A percentile compares a stretch with the other conserved stretches of the same genome.
Conservation (phyloP, 257 asterid species). For the Solanum pennellii region DNA sequence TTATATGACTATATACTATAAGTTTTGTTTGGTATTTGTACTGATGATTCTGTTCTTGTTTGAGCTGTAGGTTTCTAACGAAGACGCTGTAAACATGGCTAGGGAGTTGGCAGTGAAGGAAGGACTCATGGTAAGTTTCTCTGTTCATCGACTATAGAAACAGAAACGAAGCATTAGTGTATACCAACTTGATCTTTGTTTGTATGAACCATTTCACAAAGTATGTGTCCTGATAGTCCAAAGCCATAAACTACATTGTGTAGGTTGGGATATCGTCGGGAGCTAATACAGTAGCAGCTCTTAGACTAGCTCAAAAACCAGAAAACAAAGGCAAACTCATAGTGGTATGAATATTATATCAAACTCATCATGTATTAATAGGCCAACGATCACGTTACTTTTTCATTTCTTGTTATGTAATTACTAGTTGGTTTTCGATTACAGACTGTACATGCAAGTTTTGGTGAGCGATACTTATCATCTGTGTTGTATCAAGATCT, state of each 20-base stretch:
- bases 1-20: neutral
- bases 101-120: conserved; percentile 80
- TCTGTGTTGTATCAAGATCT: conserved; percentile 77
- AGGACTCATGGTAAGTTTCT: conserved; percentile 67
- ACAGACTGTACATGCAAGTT: conserved; percentile 90
- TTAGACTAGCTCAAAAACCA: conserved; percentile 64
- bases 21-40: neutral
- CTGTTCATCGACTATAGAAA: neutral
- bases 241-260: neutral
- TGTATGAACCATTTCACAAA: neutral
- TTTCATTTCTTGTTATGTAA: neutral
- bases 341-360: conserved; percentile 42
- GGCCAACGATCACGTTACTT: neutral
- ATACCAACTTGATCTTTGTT: neutral
- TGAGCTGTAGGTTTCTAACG: conserved; percentile 71
- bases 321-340: conserved; percentile 95
- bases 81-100: conserved; percentile 87
- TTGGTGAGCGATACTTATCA: conserved; percentile 87
- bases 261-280: conserved; percentile 98
- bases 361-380: neutral
- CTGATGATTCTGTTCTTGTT: neutral
- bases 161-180: neutral
- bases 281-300: conserved; percentile 93
- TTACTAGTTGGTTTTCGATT: neutral
- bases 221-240: neutral